These are phyloP conservation scores for Olyra latifolia DNA, from an alignment of 176 grass and related monocot genomes.

Conservation along the genomic window DNA sequence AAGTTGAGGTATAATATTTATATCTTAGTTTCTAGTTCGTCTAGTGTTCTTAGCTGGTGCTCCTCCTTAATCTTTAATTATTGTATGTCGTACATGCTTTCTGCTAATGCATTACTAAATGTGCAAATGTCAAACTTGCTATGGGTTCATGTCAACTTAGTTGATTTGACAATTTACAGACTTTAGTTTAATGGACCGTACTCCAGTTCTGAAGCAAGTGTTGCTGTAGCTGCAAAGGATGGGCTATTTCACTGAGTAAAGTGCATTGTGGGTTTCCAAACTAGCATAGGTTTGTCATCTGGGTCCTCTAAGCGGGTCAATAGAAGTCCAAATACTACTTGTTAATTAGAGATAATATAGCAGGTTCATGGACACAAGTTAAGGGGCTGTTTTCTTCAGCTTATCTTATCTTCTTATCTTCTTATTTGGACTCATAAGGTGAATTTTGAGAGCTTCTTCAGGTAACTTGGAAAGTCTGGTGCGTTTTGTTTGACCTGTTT, in stretches of 20 bases:
- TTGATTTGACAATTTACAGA: neutral
- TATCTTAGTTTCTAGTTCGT: slow-evolving; percentile 21
- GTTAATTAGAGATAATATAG: neutral
- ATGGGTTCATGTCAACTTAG: slow-evolving; percentile 7
- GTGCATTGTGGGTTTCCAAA: neutral
- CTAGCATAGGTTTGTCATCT: neutral
- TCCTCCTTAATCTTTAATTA: neutral
- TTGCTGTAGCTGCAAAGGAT: neutral
- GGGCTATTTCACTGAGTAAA: neutral
- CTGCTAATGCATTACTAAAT: slow-evolving; percentile 12
- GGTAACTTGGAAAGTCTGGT: too few species aligned
- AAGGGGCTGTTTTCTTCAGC: too few species aligned
- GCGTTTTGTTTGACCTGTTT: too few species aligned
- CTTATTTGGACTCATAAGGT: too few species aligned
- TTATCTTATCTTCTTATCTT: too few species aligned
- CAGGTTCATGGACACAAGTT: too few species aligned
- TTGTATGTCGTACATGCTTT: neutral
- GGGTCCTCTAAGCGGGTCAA: neutral
- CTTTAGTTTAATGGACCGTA: neutral
- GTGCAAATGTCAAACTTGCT: neutral
- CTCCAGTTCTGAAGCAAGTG: neutral
- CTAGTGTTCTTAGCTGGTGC: neutral
- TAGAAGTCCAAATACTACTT: neutral
- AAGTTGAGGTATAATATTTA: slow-evolving; percentile 75
- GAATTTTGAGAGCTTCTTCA: too few species aligned